phyloP scores from a whole-genome alignment of 176 grass and related monocot genomes.

The Ensete glaucum region DNA sequence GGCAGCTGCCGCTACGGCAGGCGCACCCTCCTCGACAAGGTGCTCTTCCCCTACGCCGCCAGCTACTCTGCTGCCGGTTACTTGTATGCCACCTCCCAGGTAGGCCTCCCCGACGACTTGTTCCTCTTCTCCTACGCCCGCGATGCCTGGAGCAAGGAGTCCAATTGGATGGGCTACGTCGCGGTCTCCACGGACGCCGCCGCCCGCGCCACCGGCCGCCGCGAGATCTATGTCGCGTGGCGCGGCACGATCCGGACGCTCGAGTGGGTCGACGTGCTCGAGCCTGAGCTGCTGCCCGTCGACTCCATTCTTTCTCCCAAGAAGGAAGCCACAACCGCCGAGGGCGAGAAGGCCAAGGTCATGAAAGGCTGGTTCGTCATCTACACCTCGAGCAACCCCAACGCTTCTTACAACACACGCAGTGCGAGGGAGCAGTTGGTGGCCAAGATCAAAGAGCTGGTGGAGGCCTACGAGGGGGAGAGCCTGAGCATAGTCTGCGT shows the following conservation, averaged over 20 bases:
- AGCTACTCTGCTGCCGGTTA: constrained; percentile 42
- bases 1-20: constrained; percentile 74
- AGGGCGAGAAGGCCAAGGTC: constrained; percentile 25
- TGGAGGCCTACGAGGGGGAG: constrained; percentile 39
- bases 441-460: constrained; percentile 42
- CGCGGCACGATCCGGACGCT: constrained; percentile 74
- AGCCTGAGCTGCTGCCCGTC: constrained; percentile 43
- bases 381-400: constrained; percentile 54
- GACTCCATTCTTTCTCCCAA: constrained; percentile 39
- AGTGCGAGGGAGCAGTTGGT: constrained; percentile 69
- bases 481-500: constrained; percentile 68
- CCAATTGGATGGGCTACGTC: constrained; percentile 88
- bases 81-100: constrained; percentile 57
- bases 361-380: constrained; percentile 87
- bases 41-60: constrained; percentile 37
- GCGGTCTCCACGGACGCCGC: constrained; percentile 52
- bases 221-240: constrained; percentile 69
- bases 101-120: constrained; percentile 31
- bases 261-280: constrained; percentile 70
- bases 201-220: constrained; percentile 36
- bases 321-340: background rate
- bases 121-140: constrained; percentile 49
- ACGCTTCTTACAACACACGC: constrained; percentile 46
- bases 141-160: constrained; percentile 88
- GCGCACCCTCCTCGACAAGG: constrained; percentile 33